phyloP scores from a whole-genome alignment of 805 yeast genomes.

The Kuraishia cidri region DNA sequence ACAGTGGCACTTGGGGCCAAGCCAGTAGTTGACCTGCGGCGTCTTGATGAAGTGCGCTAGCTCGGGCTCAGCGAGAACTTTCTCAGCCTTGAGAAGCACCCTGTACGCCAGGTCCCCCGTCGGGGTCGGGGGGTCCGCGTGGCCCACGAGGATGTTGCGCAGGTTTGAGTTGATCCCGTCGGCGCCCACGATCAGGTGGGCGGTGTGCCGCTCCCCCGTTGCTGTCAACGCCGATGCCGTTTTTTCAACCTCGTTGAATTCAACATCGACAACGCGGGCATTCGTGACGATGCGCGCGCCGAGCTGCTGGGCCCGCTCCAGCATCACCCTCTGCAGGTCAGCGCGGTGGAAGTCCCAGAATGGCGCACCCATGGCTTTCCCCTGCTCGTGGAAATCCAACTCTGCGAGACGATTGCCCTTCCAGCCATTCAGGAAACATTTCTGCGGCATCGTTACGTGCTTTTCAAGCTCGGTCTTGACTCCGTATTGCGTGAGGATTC shows the following conservation, averaged over 20 bases:
- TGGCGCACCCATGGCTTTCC: slow-evolving; percentile 11
- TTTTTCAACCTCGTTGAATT: slow-evolving; percentile 10
- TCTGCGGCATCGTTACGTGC: slow-evolving; percentile 10
- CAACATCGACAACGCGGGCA: slow-evolving; percentile 9
- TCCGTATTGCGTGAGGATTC: slow-evolving; percentile 14
- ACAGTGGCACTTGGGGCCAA: slow-evolving; percentile 20
- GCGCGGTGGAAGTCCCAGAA: slow-evolving; percentile 19
- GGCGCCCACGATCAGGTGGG: slow-evolving; percentile 17
- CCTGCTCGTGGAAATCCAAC: slow-evolving; percentile 12
- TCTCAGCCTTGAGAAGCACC: slow-evolving; percentile 13
- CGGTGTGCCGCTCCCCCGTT: slow-evolving; percentile 9
- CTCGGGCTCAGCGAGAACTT: slow-evolving; percentile 11
- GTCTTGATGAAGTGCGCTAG: slow-evolving; percentile 8
- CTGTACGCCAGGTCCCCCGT: slow-evolving; percentile 22
- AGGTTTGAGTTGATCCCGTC: slow-evolving; percentile 18
- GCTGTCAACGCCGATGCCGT: slow-evolving; percentile 8
- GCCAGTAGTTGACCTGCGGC: slow-evolving; percentile 21
- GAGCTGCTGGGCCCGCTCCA: slow-evolving; percentile 11
- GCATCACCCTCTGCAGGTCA: slow-evolving; percentile 17
- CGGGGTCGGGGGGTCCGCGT: slow-evolving; percentile 15
- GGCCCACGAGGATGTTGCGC: slow-evolving; percentile 12
- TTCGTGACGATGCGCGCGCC: slow-evolving; percentile 12
- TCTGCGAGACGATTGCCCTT: slow-evolving; percentile 9
- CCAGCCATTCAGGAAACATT: slow-evolving; percentile 12
- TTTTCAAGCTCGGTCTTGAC: slow-evolving; percentile 5